These are phyloP conservation scores for Inga leiocalycina DNA, from an alignment of 306 rosid species.

Conservation along the genomic window DNA sequence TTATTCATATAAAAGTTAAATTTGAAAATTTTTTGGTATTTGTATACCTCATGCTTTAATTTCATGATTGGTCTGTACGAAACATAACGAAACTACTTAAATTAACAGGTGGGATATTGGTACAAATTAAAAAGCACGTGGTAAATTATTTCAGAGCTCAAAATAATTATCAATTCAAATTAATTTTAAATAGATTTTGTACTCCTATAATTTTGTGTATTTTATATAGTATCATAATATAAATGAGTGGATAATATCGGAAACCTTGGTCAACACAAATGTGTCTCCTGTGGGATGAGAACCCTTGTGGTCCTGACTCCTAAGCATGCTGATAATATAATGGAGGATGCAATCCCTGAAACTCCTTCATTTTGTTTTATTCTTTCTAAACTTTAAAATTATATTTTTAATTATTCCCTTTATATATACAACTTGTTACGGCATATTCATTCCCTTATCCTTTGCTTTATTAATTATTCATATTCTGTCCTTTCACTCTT, in stretches of 20 bases:
- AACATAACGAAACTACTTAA: neutral
- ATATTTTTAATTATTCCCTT: neutral
- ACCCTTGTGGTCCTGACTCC: constrained; percentile 16
- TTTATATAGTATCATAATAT: neutral
- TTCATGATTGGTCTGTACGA: too few species aligned
- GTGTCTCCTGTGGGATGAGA: neutral
- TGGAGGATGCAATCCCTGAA: constrained; percentile 4
- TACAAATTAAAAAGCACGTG: neutral
- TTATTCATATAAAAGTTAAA: neutral
- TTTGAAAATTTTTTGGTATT: neutral
- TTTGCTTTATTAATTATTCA: constrained; percentile 1
- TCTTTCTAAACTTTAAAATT: neutral
- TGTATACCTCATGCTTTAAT: too few species aligned
- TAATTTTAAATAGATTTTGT: neutral
- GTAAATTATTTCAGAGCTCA: neutral
- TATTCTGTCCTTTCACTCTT: neutral
- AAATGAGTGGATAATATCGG: neutral
- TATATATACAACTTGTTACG: neutral
- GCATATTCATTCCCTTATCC: neutral
- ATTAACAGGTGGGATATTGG: neutral
- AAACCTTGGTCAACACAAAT: constrained; percentile 6
- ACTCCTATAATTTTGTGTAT: neutral
- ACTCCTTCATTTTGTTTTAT: neutral
- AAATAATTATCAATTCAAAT: neutral
- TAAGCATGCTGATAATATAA: neutral